Evolutionary conservation across 2,329 filamentous ascomycete species (phyloP), one percentile per base, ranked within the genome.

Genomic region (Scedosporium boydii): DNA sequence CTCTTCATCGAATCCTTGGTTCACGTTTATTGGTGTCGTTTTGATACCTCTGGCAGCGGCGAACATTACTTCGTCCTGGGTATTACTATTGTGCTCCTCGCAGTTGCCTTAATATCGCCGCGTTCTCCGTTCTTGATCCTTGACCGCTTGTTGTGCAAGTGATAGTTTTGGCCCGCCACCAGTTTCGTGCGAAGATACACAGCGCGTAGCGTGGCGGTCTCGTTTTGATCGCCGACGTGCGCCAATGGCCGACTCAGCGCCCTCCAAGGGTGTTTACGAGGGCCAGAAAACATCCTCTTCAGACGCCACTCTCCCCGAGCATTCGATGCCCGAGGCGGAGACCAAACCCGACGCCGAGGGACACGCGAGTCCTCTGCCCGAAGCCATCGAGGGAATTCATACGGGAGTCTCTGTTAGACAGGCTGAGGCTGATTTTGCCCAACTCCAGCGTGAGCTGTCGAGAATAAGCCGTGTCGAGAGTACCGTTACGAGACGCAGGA

Each of bases 371-470:
- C 21, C 27, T 46, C 26, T 57, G 21, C 59, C 44, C 21, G 46
- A 55, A 29, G 42, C 26, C 23, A 44, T 58, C 16, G 57, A 55
- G 38, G 51, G 14, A 6, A 34, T 59, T 38, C n/a, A 58, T 60
- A 64, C 70, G 2, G 84, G 85, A 23, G 80, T 92, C 38, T 85
- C 88, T 7, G 81, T 93, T 60, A 77, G 83, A 63, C 81, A 82
- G 60, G 89, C 89, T 53, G 83, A 90, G 72, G 83, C 82, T 38
- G 87, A 91, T 27, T 93, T 92, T 66, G 83, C 82, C 0, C 80
- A 89, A 66, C 78, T 93, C 14, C 87, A 82, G 69, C 79, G 81
- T 42, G 81, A 87, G 70, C 75, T 88, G 21, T 82, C 84, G 1
- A 79, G 78, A 6, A 71, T 82, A n/a, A 87, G 83, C 6, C 79